Base-by-base conservation (phyloP, 148 eudicot genomes). In the Euryodendron excelsum region DNA sequence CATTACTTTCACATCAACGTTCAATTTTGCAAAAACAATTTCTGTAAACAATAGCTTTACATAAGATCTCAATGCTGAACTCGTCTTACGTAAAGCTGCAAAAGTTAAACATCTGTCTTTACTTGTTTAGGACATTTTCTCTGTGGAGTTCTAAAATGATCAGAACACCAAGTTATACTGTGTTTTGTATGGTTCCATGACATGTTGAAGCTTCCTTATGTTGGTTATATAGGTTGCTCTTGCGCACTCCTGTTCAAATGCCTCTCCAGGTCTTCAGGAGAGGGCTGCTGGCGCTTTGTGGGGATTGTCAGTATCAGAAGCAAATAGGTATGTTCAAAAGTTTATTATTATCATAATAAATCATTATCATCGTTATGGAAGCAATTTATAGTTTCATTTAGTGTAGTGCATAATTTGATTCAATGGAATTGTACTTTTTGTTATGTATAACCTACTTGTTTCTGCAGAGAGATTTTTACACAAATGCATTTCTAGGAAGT, bases 201-300 rank as follows among this genome's bases (percentile, higher is more conserved):
- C 28, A 53, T 37, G 56, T 34, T 56, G 48, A 47, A 3, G 17
- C 9, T 58, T 62, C 41, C 41, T 77, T 28, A 52, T 70, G 31
- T 47, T 81, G 70, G 61, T 66, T 84, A 30, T 82, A 78, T 77
- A 96, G 99, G 99, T 96, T 84, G 87, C 96, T 76, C 97, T 96
- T 84, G 99, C 98, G 62, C 87, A 86, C 68, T 89, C 98, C 66
- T 93, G 97, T 81, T 78, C 95, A 76, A 89, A 90, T 87, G 92
- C 97, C 64, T 87, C 97, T 78, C 98, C 93, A 69, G 94, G 98
- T 82, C 98, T 96, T 85, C 99, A 96, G 87, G 98, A 96, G 92
- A 93, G 99, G 86, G 99, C 97, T 80, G 99, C 99, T 78, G 99
- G 98, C 78, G 99, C 99, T 62, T 87, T 96, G 10, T 96, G 99